Percentiles rank a stretch among this genome's conserved stretches.
These are phyloP conservation scores for Phytophthora sansomeana DNA, from an alignment of 352 stramenopile genomes.

Conservation along the genomic window DNA sequence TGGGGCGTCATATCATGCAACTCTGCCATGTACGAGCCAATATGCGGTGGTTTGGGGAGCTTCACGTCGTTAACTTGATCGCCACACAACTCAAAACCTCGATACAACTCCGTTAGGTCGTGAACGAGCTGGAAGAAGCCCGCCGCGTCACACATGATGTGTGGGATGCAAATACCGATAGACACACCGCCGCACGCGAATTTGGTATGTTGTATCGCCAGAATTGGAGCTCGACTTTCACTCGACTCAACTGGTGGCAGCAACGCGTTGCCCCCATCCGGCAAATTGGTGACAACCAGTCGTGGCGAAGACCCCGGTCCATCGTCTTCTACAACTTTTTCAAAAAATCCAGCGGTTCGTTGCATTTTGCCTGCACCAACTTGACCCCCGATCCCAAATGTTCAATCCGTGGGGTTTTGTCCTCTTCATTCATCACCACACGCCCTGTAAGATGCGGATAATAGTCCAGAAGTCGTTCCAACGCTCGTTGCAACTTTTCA, in stretches of 20 bases:
- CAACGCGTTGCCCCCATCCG: conserved; percentile 24
- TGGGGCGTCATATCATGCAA: conserved; percentile 18
- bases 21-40: conserved; percentile 7
- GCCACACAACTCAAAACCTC: background rate
- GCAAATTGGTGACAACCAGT: conserved; percentile 30
- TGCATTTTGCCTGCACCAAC: conserved; percentile 12
- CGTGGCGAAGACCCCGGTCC: conserved; percentile 20
- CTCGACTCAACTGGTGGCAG: conserved; percentile 28
- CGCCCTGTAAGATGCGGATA: conserved; percentile 23
- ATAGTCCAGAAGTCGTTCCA: conserved; percentile 21
- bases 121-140: conserved; percentile 37
- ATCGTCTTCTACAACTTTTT: conserved; percentile 14
- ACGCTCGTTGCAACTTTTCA: background rate
- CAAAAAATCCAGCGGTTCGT: conserved; percentile 16
- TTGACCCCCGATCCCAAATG: conserved; percentile 15
- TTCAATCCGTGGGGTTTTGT: conserved; percentile 20
- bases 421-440: conserved; percentile 7
- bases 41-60: conserved; percentile 9
- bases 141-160: conserved; percentile 28
- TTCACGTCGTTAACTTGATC: background rate
- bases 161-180: conserved; percentile 24
- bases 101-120: conserved; percentile 30
- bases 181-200: conserved; percentile 32
- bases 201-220: conserved; percentile 29
- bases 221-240: conserved; percentile 15